Evolutionary conservation across 2,329 filamentous ascomycete species (phyloP), one percentile per base, ranked within the genome.

Genomic region (Fusarium paranaense): DNA sequence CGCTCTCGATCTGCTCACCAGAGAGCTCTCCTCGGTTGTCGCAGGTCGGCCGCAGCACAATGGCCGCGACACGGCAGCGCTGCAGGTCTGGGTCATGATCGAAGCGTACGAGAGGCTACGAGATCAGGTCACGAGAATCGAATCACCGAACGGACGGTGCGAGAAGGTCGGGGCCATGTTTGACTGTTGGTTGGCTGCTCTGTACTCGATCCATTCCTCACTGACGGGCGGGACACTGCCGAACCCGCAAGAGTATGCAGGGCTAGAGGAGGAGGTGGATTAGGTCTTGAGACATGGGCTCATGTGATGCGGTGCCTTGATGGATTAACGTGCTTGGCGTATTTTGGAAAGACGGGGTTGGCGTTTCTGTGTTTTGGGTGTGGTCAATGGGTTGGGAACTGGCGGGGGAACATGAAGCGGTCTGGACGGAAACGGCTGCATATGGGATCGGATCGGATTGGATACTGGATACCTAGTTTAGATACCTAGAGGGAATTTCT

Each of bases 41-140:
- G 63, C 78, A 57, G 69, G 80, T 52, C 38, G 78, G 61, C 62
- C 79, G 10, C 65, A 69, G 10, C 79, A 62, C 66, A 77, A 22
- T 20, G 18, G 78, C 65, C 42, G 72, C 4, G 82, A 86, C 38
- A 82, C 83, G 0, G 84, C 87, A 16, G 84, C 85, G 2, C 76
- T 90, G 45, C 88, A 90, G 75, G 78, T 90, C 20, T 87, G 86
- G 85, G 83, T 87, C 50, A 90, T 90, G 88, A 90, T 90, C 60
- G 88, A 90, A 73, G 88, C 88, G 4, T 90, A 90, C 74, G 88
- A 90, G 81, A 83, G 83, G 67, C 79, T 90, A 66, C 82, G 86
- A 18, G 86, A 89, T 50, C 84, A 85, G 73, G 76, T 90, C 0
- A 75, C 80, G 1, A 81, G 78, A 3, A 81, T 81, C 76, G 80